These are phyloP conservation scores for Monosporozyma aerobia DNA, from an alignment of 805 yeast genomes.

Conservation along the genomic window DNA sequence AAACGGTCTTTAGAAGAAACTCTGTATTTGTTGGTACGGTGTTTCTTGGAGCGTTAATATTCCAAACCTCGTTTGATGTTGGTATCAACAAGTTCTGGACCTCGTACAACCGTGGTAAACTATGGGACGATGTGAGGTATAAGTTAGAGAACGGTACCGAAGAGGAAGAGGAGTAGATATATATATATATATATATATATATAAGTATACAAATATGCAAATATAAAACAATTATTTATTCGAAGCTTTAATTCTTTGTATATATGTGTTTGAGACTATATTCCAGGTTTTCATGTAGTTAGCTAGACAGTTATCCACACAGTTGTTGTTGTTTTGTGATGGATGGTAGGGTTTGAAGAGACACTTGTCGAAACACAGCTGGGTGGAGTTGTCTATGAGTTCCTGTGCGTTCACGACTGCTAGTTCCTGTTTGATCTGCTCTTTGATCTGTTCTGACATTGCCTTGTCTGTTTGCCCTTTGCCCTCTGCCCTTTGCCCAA, in stretches of 20 bases:
- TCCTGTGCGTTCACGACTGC: constrained; percentile 90
- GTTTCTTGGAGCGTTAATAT: constrained; percentile 75
- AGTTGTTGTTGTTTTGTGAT: constrained; percentile 43
- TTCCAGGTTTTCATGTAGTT: constrained; percentile 93
- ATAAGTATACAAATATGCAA: neutral
- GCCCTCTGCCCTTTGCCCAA: too few species aligned
- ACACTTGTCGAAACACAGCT: constrained; percentile 80
- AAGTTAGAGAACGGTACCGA: constrained; percentile 48
- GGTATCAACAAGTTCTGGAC: constrained; percentile 65
- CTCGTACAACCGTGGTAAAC: constrained; percentile 72
- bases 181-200: constrained; percentile 4
- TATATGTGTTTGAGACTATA: constrained; percentile 65
- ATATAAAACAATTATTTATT: constrained; percentile 6
- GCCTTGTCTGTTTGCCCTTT: too few species aligned
- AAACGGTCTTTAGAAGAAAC: constrained; percentile 79
- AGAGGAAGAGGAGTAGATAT: constrained; percentile 49
- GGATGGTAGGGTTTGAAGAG: constrained; percentile 45
- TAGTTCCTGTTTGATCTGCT: constrained; percentile 68
- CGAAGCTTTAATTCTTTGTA: constrained; percentile 57
- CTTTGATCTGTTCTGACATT: constrained; percentile 41
- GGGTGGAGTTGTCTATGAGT: constrained; percentile 74
- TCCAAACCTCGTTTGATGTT: constrained; percentile 68
- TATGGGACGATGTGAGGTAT: constrained; percentile 70
- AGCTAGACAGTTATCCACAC: constrained; percentile 70
- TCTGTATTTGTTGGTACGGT: constrained; percentile 76